Evolutionary conservation across 257 asterid species (phyloP).

Genomic region (Ajuga chamaepitys): DNA sequence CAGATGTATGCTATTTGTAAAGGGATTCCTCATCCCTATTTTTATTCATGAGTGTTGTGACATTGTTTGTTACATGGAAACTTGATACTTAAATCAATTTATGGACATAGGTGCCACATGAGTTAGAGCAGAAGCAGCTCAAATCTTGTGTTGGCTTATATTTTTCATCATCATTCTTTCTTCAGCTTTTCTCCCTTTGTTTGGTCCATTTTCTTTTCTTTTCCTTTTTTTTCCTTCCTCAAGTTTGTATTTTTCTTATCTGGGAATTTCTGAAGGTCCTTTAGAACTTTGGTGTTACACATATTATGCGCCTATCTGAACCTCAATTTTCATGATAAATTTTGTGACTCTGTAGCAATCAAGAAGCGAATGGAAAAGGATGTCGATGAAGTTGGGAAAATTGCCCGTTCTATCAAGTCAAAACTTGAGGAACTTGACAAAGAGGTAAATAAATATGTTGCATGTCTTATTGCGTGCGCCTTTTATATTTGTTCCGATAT

Average conservation of each 20-base stretch:
- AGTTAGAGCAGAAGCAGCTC: background rate
- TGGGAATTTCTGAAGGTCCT: background rate
- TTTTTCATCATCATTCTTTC: background rate
- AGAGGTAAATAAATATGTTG: conserved; percentile 49
- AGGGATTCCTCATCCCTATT: too few species aligned
- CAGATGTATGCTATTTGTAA: too few species aligned
- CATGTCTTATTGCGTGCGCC: conserved; percentile 10
- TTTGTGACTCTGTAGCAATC: conserved; percentile 46
- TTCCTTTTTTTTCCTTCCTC: background rate
- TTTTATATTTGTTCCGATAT: conserved; percentile 5
- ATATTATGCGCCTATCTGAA: background rate
- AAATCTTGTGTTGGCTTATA: background rate
- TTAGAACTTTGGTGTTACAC: background rate
- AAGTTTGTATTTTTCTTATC: too few species aligned
- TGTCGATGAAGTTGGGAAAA: conserved; percentile 95
- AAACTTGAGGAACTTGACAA: conserved; percentile 89
- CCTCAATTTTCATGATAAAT: conserved; percentile 13
- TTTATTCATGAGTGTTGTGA: background rate
- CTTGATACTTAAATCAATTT: background rate
- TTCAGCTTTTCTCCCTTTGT: background rate
- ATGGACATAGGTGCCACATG: background rate
- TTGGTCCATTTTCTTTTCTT: background rate
- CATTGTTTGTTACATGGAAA: background rate
- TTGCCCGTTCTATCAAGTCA: conserved; percentile 71
- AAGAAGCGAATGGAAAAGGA: conserved; percentile 98